A percentile compares a stretch with the other conserved stretches of the same genome.
These are phyloP conservation scores for Citrus reticulata DNA, from an alignment of 345 rosid genomes.

Conservation along the genomic window DNA sequence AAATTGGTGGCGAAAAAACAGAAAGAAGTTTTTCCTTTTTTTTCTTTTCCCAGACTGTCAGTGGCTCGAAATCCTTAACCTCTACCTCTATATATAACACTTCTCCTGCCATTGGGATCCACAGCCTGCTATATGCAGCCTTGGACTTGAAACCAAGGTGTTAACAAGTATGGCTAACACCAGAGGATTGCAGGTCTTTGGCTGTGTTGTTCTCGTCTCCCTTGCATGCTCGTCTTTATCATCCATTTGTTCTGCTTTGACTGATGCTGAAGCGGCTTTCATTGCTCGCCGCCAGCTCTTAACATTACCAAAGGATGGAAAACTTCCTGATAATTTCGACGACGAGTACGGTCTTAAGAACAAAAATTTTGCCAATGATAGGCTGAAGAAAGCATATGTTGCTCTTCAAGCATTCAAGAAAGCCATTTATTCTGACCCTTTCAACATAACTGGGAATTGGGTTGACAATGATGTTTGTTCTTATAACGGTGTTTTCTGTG, in stretches of 20 bases:
- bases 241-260: slow-evolving; percentile 36
- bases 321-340: slow-evolving; percentile 34
- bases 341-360: slow-evolving; percentile 27
- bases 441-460: slow-evolving; percentile 69
- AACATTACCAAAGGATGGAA: slow-evolving; percentile 32
- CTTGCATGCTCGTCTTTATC: slow-evolving; percentile 17
- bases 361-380: slow-evolving; percentile 40
- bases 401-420: slow-evolving; percentile 80
- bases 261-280: slow-evolving; percentile 49
- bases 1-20: neutral
- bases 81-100: slow-evolving; percentile 22
- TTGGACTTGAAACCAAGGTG: slow-evolving; percentile 63
- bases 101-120: slow-evolving; percentile 4
- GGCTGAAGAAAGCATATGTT: slow-evolving; percentile 61
- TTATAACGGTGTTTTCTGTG: slow-evolving; percentile 72
- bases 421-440: slow-evolving; percentile 71
- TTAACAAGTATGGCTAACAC: slow-evolving; percentile 22
- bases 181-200: slow-evolving; percentile 36
- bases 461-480: slow-evolving; percentile 58
- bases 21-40: neutral
- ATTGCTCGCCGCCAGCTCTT: slow-evolving; percentile 70
- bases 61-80: slow-evolving; percentile 11
- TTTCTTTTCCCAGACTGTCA: neutral
- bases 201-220: slow-evolving; percentile 45
- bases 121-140: slow-evolving; percentile 58